These are phyloP conservation scores for Cyclotella atomus DNA, from an alignment of 108 stramenopile genomes.

Conservation along the genomic window DNA sequence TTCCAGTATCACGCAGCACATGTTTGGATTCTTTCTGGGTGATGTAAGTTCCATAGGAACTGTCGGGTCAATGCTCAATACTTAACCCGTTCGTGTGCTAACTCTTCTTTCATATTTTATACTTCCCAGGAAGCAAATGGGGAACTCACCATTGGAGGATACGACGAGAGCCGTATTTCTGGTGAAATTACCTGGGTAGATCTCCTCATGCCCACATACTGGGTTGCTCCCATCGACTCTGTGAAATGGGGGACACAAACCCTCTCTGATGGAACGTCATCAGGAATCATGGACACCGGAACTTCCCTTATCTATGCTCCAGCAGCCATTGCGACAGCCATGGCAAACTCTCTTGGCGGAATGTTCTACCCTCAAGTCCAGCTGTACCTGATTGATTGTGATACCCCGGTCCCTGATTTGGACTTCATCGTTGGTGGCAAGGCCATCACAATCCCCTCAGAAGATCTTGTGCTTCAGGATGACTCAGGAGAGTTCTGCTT, in stretches of 20 bases:
- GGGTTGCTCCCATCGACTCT: conserved; percentile 84
- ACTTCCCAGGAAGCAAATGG: conserved; percentile 82
- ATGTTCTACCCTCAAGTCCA: conserved; percentile 68
- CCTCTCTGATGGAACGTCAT: conserved; percentile 51
- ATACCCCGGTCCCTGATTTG: conserved; percentile 72
- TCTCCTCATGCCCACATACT: conserved; percentile 68
- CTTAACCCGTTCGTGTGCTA: too few species aligned
- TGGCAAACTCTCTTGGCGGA: conserved; percentile 84
- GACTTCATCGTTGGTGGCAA: conserved; percentile 84
- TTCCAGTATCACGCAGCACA: conserved; percentile 59
- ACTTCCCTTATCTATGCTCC: conserved; percentile 95
- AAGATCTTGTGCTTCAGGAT: conserved; percentile 78
- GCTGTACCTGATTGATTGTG: conserved; percentile 90
- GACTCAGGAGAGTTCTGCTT: conserved; percentile 35
- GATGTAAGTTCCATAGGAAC: too few species aligned
- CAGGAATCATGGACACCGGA: conserved; percentile 93
- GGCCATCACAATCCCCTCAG: conserved; percentile 82
- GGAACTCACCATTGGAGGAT: conserved; percentile 96
- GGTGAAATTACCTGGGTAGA: conserved; percentile 80
- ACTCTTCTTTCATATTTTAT: too few species aligned
- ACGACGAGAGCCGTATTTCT: conserved; percentile 72
- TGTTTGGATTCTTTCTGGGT: conserved; percentile 98
- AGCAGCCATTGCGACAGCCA: conserved; percentile 59
- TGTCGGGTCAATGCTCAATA: too few species aligned
- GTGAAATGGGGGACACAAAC: conserved; percentile 59